A percentile compares a stretch with the other conserved stretches of the same genome.
These are phyloP conservation scores for Tuber microsphaerosporum DNA, from an alignment of 495 filamentous ascomycete genomes.

Conservation along the genomic window DNA sequence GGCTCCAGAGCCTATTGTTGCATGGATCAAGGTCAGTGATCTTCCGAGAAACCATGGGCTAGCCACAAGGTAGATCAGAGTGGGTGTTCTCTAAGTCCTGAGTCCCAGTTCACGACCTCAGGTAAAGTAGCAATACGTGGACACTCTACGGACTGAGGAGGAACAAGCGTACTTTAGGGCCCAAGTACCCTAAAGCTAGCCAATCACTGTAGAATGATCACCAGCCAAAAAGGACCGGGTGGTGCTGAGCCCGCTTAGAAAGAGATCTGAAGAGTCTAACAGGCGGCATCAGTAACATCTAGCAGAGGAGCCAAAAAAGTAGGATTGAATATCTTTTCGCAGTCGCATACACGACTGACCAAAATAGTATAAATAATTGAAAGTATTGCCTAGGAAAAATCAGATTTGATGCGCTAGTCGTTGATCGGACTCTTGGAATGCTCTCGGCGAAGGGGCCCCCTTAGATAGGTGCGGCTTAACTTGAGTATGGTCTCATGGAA, in stretches of 20 bases:
- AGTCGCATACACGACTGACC: background rate
- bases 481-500: background rate
- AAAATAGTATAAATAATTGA: background rate
- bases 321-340: background rate
- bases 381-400: background rate
- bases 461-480: background rate
- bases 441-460: background rate
- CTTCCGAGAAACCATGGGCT: too few relatives aligned
- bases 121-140: too few relatives aligned
- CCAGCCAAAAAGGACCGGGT: background rate
- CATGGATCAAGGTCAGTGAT: too few relatives aligned
- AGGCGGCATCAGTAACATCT: background rate
- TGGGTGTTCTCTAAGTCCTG: too few relatives aligned
- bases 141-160: too few relatives aligned
- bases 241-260: background rate
- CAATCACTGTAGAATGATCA: too few relatives aligned
- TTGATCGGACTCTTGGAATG: background rate
- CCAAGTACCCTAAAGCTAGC: too few relatives aligned
- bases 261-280: background rate
- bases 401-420: background rate
- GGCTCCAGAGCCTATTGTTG: too few relatives aligned
- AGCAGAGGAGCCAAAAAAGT: background rate
- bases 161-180: too few relatives aligned
- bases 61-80: too few relatives aligned
- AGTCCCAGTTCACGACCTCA: too few relatives aligned